Evolutionary conservation across 2,329 filamentous ascomycete genomes (phyloP).

Genomic region (Alternaria triticina): DNA sequence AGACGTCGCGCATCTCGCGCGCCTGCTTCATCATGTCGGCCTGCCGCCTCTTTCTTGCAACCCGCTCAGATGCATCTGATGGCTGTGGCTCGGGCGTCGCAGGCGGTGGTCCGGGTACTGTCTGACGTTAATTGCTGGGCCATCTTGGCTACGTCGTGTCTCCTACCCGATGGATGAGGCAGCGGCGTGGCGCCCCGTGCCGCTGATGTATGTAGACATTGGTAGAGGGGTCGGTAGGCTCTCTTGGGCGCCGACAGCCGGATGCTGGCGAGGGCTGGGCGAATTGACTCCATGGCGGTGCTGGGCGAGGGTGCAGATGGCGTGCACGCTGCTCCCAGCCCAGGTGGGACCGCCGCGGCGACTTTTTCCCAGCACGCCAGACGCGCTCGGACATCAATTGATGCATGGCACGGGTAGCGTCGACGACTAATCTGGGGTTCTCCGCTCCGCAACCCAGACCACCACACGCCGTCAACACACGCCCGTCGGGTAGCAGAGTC

Average conservation of each 20-base stretch:
- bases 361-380: constrained; percentile 2
- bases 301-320: neutral
- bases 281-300: constrained; percentile 36
- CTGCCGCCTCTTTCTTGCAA: constrained; percentile 59
- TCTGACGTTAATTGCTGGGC: constrained; percentile 1
- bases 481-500: constrained; percentile 1
- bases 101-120: constrained; percentile 65
- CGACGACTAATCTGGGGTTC: constrained; percentile 15
- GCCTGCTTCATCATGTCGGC: constrained; percentile 57
- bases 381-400: neutral
- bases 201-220: constrained; percentile 52
- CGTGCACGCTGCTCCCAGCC: neutral
- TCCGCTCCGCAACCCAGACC: constrained; percentile 11
- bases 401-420: neutral
- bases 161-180: constrained; percentile 56
- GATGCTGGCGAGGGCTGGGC: constrained; percentile 33
- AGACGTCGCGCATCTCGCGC: constrained; percentile 51
- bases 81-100: constrained; percentile 59
- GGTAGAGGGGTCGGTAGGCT: constrained; percentile 32
- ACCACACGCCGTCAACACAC: constrained; percentile 1
- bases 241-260: constrained; percentile 24
- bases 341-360: constrained; percentile 1
- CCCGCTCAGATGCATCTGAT: constrained; percentile 55
- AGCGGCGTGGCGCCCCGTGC: constrained; percentile 61
- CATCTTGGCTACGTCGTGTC: neutral